Base-by-base conservation (phyloP, 768 basidiomycete genomes). In the Phlebiopsis gigantea region DNA sequence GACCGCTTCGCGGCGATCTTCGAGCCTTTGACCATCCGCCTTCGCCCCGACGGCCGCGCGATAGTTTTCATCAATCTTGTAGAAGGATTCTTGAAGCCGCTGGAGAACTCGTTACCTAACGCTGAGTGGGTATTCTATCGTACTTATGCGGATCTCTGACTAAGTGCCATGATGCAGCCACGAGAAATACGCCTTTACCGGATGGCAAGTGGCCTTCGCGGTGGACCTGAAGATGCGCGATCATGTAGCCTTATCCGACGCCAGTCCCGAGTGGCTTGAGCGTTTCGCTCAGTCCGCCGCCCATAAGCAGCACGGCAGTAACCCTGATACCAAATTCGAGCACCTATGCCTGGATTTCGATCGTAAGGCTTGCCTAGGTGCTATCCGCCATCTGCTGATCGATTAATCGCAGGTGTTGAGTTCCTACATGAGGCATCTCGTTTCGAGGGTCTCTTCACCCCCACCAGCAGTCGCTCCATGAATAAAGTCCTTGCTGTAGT, bases 381-480 rank as follows among this genome's bases (percentile, higher is more conserved):
- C 4, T 17, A 6, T 51, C 14, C 28, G 12, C 44, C 26, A 14
- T 7, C 25, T 42, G 19, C 26, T 30, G 25, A 10, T 17, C 34
- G 17, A 46, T 24, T 44, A 19, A 19, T 1, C 21, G 10, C 17
- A 68, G 66, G 30, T 43, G 65, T 62, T 22, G 57, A 57, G 17
- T 67, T 60, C 49, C 49, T 66, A 39, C 56, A 57, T 28, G 63
- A 68, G 47, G 62, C 62, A 51, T 69, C 66, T 12, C 60, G 54
- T 22, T 55, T 68, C 31, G 53, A 63, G 39, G 62, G 62, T n/a
- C 43, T 63, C 28, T 53, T 58, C 46, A 55, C 60, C n/a, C 28
- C 22, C 15, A 28, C 54, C 26, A 53, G 56, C 49, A 48, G 51
- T n/a, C 63, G 57, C 26, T 46, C 57, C 5, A 57, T 58, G 39